Conservation (phyloP, 2,329 filamentous ascomycete genomes). For the Didymella lethalis region DNA sequence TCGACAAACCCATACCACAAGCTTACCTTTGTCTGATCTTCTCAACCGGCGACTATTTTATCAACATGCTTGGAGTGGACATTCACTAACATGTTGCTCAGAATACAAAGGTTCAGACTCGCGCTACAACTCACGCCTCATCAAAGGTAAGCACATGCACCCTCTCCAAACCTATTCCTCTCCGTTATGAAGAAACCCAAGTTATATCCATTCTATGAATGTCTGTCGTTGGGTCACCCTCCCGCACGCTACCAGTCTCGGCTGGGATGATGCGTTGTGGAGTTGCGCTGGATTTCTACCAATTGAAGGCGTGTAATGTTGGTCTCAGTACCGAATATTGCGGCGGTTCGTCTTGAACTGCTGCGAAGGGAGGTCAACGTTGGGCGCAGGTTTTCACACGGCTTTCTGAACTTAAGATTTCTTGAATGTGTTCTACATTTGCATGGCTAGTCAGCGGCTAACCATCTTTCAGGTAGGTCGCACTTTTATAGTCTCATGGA, state of each 20-base stretch:
- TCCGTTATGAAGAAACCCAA: slow-evolving; percentile 64
- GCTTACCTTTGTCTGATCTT: slow-evolving; percentile 64
- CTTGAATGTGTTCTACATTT: slow-evolving; percentile 9
- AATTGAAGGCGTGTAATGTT: slow-evolving; percentile 57
- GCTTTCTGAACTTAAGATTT: slow-evolving; percentile 65
- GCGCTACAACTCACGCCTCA: not conserved
- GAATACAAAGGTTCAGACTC: not conserved
- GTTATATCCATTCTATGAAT: slow-evolving; percentile 69
- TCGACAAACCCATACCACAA: slow-evolving; percentile 64
- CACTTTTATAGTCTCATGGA: not conserved
- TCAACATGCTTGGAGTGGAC: slow-evolving; percentile 10
- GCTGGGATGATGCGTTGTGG: slow-evolving; percentile 76
- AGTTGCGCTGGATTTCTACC: slow-evolving; percentile 62
- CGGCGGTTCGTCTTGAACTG: slow-evolving; percentile 54
- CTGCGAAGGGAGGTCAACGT: slow-evolving; percentile 54
- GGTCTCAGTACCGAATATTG: slow-evolving; percentile 63
- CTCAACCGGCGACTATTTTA: slow-evolving; percentile 10
- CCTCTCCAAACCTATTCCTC: slow-evolving; percentile 23
- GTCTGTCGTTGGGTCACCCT: slow-evolving; percentile 73
- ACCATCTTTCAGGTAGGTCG: slow-evolving; percentile 19
- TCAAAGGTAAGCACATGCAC: slow-evolving; percentile 33
- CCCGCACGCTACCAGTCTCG: slow-evolving; percentile 69
- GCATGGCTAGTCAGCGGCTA: slow-evolving; percentile 21
- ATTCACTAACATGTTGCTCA: slow-evolving; percentile 30
- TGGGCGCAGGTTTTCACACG: slow-evolving; percentile 70